Base-by-base conservation (phyloP, 306 rosid species). In the Pueraria montana region DNA sequence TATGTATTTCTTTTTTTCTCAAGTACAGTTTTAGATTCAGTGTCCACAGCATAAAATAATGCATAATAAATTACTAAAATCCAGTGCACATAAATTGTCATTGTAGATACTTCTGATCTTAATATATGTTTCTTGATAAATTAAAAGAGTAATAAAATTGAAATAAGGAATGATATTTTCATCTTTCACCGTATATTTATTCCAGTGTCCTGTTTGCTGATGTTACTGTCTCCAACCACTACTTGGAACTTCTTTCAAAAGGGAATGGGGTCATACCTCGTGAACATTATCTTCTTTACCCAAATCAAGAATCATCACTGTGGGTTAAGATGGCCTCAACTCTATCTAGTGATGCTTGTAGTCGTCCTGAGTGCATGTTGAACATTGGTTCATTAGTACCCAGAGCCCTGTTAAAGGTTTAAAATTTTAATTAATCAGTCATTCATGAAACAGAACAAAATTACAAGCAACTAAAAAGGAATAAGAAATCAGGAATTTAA, bases 261-360 rank as follows among this genome's bases (percentile, higher is more conserved):
- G 38, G 70, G 50, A 82, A 56, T 17, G 12, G 66, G 26, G 73
- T 52, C 71, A 71, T 80, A 84, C 89, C 94, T 80, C 58, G 59
- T 45, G 72, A 70, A 52, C 77, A 38, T 11, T 55, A 70, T 46
- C 75, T 72, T 68, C 67, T 38, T 6, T 63, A 46, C 24, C 64
- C 14, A 82, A 34, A 55, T 66, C 80, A 80, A 83, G 52, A 82
- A 80, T 27, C 27, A 59, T 93, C 99, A 43, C 76, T 80, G 76
- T 92, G 93, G 64, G 96, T 96, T 82, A 96, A 32, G 84, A 96
- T 89, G 86, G 91, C 87, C 88, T 96, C 99, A 21, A 96, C 91
- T 88, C 99, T 89, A 85, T 96, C 99, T 67, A 96, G 93, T 21
- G 99, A 95, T 82, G 97, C 98, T 72, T 92, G 91, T 74, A 92